Conservation (phyloP, 1,284 basidiomycete genomes). For the Ganoderma leucocontextum region DNA sequence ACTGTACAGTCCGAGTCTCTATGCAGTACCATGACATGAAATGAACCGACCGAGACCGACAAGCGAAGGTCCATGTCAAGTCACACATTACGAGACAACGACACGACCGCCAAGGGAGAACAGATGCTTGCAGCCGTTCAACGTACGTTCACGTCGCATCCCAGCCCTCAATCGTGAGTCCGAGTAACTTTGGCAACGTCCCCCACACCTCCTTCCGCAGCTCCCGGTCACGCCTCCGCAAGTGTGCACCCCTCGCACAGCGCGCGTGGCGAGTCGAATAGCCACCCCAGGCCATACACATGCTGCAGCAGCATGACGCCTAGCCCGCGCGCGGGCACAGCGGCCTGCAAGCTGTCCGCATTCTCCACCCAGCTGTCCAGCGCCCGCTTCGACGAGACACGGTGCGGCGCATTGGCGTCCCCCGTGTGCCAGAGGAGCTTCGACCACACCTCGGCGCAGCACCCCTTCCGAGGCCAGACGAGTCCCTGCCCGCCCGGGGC, state of each 20-base stretch:
- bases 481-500: not conserved
- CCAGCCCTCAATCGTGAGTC: slow-evolving; percentile 7
- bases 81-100: no score
- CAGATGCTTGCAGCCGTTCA: not conserved
- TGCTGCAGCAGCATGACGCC: not conserved
- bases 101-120: no score
- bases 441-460: slow-evolving; percentile 10
- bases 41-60: no score
- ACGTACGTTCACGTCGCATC: not conserved
- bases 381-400: slow-evolving; percentile 13
- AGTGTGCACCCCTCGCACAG: slow-evolving; percentile 15
- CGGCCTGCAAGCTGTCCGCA: not conserved
- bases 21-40: no score
- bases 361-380: slow-evolving; percentile 20
- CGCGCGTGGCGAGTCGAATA: no score
- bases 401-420: slow-evolving; percentile 6
- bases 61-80: no score
- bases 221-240: slow-evolving; percentile 15
- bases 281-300: not conserved
- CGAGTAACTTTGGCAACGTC: slow-evolving; percentile 9
- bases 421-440: slow-evolving; percentile 9
- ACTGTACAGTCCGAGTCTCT: no score
- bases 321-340: not conserved
- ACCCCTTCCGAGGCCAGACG: not conserved
- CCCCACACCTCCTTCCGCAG: slow-evolving; percentile 14